A percentile compares a stretch with the other conserved stretches of the same genome.
Conservation (phyloP, 2,329 filamentous ascomycete species). For the Paraphaeosphaeria minitans region DNA sequence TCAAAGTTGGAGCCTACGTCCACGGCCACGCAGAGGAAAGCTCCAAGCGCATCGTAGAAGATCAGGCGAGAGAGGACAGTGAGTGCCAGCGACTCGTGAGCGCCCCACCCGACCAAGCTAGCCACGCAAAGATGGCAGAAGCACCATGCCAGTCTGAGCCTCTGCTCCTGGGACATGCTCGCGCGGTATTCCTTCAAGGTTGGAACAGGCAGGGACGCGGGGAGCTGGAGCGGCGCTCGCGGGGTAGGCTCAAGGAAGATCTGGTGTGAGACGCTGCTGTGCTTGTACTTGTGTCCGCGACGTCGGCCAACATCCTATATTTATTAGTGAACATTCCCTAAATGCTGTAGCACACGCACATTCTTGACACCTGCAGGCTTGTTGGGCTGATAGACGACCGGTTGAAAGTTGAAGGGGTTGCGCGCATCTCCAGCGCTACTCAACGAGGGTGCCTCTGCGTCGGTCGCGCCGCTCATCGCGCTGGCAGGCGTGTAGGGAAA, state of each 20-base stretch:
- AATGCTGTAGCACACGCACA: conserved; percentile 21
- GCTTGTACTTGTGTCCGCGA: conserved; percentile 96
- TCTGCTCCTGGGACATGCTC: conserved; percentile 89
- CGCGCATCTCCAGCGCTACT: conserved; percentile 46
- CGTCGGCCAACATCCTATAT: conserved; percentile 83
- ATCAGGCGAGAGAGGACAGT: conserved; percentile 92
- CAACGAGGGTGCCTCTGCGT: conserved; percentile 36
- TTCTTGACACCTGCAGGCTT: conserved; percentile 75
- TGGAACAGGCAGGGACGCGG: conserved; percentile 88
- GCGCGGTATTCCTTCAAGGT: conserved; percentile 85
- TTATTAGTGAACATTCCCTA: conserved; percentile 28
- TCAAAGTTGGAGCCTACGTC: conserved; percentile 97
- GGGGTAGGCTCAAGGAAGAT: conserved; percentile 93
- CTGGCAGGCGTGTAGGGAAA: conserved; percentile 42
- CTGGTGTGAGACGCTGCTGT: conserved; percentile 93
- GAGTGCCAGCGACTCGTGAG: conserved; percentile 84
- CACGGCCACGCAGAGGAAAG: conserved; percentile 86
- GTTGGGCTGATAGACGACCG: conserved; percentile 56
- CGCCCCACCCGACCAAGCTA: conserved; percentile 82
- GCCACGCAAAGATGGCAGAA: conserved; percentile 85
- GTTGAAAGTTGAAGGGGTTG: conserved; percentile 94
- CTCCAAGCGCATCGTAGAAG: conserved; percentile 93
- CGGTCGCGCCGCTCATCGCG: conserved; percentile 33
- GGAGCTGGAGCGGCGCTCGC: conserved; percentile 83
- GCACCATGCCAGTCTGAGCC: conserved; percentile 83